phyloP scores from a whole-genome alignment of 805 yeast species.

The Kodamaea neixiangensis region DNA sequence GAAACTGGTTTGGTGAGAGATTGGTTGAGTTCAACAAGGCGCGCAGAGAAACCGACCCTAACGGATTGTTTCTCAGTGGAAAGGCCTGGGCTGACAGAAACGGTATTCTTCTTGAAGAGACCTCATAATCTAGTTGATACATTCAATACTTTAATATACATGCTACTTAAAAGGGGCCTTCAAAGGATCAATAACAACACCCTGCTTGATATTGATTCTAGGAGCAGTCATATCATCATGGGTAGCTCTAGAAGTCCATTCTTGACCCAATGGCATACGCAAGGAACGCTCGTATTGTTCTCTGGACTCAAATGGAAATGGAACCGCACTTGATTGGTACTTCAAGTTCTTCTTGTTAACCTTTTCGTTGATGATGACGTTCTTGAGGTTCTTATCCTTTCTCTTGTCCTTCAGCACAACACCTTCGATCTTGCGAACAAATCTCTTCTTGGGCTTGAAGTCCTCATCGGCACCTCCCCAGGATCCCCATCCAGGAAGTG shows the following conservation, averaged over 20 bases:
- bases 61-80: slow-evolving; percentile 77
- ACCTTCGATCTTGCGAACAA: slow-evolving; percentile 74
- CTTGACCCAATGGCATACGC: slow-evolving; percentile 95
- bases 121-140: not conserved
- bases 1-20: slow-evolving; percentile 79
- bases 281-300: slow-evolving; percentile 95
- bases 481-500: slow-evolving; percentile 97
- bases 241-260: slow-evolving; percentile 88
- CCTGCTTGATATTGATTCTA: slow-evolving; percentile 79
- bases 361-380: slow-evolving; percentile 88
- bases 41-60: slow-evolving; percentile 74
- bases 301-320: slow-evolving; percentile 89
- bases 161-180: slow-evolving; percentile 81
- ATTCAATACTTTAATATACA: too few relatives aligned
- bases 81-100: slow-evolving; percentile 80
- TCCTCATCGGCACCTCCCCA: slow-evolving; percentile 75
- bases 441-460: slow-evolving; percentile 55
- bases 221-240: slow-evolving; percentile 91
- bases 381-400: slow-evolving; percentile 70
- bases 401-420: slow-evolving; percentile 71
- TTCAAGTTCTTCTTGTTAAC: slow-evolving; percentile 81
- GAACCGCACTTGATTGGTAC: slow-evolving; percentile 87
- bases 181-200: slow-evolving; percentile 87
- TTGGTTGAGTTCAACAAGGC: slow-evolving; percentile 60
- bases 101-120: slow-evolving; percentile 51